These are phyloP conservation scores for Rhizopogon rudus DNA, from an alignment of 768 basidiomycete genomes.

Conservation along the genomic window DNA sequence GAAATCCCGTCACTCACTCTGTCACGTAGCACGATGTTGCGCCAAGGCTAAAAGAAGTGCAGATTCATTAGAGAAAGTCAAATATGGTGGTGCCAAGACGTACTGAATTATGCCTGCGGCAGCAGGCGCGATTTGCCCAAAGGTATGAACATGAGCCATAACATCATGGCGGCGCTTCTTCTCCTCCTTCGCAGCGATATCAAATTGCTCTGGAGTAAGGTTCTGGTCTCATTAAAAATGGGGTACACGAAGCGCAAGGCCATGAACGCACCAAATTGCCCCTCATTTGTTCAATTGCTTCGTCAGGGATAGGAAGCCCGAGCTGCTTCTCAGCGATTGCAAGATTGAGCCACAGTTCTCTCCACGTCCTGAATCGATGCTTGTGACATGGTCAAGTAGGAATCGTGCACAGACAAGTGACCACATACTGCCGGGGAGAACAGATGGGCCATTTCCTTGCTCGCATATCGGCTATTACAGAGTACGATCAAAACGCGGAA, in stretches of 20 bases:
- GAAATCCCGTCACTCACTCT: conserved; percentile 60
- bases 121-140: conserved; percentile 87
- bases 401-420: neutral
- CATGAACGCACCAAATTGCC: conserved; percentile 63
- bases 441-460: conserved; percentile 96
- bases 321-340: conserved; percentile 96
- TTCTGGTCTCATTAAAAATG: conserved; percentile 39
- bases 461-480: conserved; percentile 85
- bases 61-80: conserved; percentile 9
- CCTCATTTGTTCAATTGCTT: conserved; percentile 93
- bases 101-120: conserved; percentile 96
- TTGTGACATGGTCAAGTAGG: conserved; percentile 25
- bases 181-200: conserved; percentile 88
- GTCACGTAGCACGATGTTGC: conserved; percentile 99
- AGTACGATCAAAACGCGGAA: neutral
- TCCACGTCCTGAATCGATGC: conserved; percentile 96
- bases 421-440: conserved; percentile 85
- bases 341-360: conserved; percentile 92
- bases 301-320: conserved; percentile 82
- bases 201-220: conserved; percentile 86
- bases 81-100: conserved; percentile 20
- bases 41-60: conserved; percentile 55
- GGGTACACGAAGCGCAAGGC: neutral
- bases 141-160: conserved; percentile 99
- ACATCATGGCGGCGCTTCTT: conserved; percentile 98